Evolutionary conservation across 495 filamentous ascomycete species (phyloP).

Genomic region (Cairneyella variabilis): DNA sequence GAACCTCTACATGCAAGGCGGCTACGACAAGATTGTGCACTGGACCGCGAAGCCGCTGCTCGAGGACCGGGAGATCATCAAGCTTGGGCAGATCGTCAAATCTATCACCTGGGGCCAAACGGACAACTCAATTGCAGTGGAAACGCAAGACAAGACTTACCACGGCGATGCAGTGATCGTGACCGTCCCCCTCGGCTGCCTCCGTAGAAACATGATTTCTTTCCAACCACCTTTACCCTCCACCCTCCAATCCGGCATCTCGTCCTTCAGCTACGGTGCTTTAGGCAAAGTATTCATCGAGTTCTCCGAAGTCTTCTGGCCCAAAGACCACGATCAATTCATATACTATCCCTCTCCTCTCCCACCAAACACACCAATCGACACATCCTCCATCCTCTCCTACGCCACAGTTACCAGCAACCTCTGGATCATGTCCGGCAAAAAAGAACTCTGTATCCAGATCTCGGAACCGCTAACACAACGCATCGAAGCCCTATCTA

Average conservation of each 20-base stretch:
- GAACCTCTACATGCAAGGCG: constrained; percentile 22
- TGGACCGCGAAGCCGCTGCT: constrained; percentile 19
- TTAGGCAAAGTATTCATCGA: constrained; percentile 20
- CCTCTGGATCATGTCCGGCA: constrained; percentile 18
- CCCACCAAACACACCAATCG: background rate
- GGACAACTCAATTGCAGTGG: constrained; percentile 5
- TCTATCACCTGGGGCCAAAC: constrained; percentile 9
- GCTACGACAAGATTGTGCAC: constrained; percentile 20
- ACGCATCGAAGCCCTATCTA: constrained; percentile 14
- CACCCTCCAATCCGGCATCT: constrained; percentile 9
- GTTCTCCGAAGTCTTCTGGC: constrained; percentile 20
- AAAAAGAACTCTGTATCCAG: constrained; percentile 18
- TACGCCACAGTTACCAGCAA: constrained; percentile 19
- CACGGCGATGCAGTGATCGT: constrained; percentile 14
- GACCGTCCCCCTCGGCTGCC: constrained; percentile 17
- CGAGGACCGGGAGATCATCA: constrained; percentile 11
- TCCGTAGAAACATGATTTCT: constrained; percentile 12
- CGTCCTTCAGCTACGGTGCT: constrained; percentile 14
- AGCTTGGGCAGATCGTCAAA: constrained; percentile 13
- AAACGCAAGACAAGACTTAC: constrained; percentile 1
- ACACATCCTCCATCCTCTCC: constrained; percentile 13
- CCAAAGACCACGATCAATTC: constrained; percentile 22
- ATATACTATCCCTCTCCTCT: constrained; percentile 21
- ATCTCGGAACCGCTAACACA: constrained; percentile 18
- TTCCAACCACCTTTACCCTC: constrained; percentile 10